Evolutionary conservation across 176 grass and related monocot genomes (phyloP), one percentile per base, ranked within the genome.

Genomic region (Cocos nucifera): DNA sequence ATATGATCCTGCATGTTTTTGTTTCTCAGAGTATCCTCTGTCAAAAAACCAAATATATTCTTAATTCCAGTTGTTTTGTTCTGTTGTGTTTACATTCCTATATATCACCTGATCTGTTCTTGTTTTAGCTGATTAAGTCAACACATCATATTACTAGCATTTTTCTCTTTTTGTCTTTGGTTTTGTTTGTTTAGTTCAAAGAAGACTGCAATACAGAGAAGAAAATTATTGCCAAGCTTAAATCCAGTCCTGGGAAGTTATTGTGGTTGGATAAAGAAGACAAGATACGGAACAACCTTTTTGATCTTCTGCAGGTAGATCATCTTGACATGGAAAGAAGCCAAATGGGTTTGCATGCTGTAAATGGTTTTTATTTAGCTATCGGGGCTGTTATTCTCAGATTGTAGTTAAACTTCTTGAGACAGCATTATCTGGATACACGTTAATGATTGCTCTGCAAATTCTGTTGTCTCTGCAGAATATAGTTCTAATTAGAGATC

Each of bases 201-300:
- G 93, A 98, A 56, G 93, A 92, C 22, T 98, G 87, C 79, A 89
- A 92, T 70, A 98, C 87, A 26, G 93, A 98, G 84, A 92, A 89
- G 83, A 98, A 98, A 56, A 89, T 98, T 71, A 71, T 92, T 49
- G 49, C 74, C 32, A 98, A 89, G 80, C 58, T 92, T 64, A 83
- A 98, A 80, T 78, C 70, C 52, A 82, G 82, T 75, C 69, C 81
- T 30, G 87, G 89, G 72, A 98, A 85, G 65, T 89, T 73, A 65
- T 70, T 88, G 5, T 98, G 93, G 93, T 56, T 59, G 61, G 93
- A 92, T 61, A 87, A 98, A 79, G 84, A 98, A 86, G 82, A 81
- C 74, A 77, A 62, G 60, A 85, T 86, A 79, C 67, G 52, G 19
- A 66, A 66, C 71, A 73, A 79, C 50, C 82, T 98, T 70, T 86